Evolutionary conservation across 2,329 filamentous ascomycete species (phyloP).

Genomic region (Sporothrix globosa): DNA sequence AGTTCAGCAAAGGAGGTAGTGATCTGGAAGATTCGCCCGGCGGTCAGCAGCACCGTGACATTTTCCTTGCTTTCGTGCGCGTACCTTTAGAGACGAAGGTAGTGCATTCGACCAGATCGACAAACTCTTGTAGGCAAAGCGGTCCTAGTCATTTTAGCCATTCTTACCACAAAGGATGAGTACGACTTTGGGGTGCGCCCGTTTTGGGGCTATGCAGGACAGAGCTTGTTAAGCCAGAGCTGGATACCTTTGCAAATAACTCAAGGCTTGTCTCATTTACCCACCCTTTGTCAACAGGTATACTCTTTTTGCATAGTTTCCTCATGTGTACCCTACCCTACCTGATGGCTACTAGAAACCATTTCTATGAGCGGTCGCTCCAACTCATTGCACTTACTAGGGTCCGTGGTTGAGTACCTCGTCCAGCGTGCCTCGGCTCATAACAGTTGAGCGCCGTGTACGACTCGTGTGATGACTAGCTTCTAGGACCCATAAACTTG

Average conservation of each 20-base stretch:
- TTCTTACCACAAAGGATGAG: constrained; percentile 77
- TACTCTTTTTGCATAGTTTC: too few species aligned
- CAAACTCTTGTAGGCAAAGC: constrained; percentile 72
- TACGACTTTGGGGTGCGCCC: constrained; percentile 69
- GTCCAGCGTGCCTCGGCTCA: constrained; percentile 70
- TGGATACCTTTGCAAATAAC: too few species aligned
- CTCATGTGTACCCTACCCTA: too few species aligned
- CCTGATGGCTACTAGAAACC: too few species aligned
- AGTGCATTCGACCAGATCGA: constrained; percentile 74
- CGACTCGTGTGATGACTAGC: constrained; percentile 71
- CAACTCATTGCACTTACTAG: constrained; percentile 17
- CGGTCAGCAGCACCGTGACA: constrained; percentile 66
- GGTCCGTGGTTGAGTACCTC: constrained; percentile 71
- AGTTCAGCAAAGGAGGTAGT: constrained; percentile 71
- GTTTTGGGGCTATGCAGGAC: constrained; percentile 57
- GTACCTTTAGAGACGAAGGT: constrained; percentile 77
- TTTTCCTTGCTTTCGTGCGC: constrained; percentile 47
- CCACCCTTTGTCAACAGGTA: constrained; percentile 67
- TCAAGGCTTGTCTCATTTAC: neutral
- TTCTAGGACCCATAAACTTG: constrained; percentile 83
- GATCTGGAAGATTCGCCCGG: constrained; percentile 75
- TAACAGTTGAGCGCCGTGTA: constrained; percentile 73
- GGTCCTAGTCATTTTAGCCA: constrained; percentile 72
- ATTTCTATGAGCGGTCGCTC: too few species aligned
- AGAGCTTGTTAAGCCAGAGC: too few species aligned